Conservation (phyloP, 371 early-diverging fungal species). For the Cokeromyces recurvatus region DNA sequence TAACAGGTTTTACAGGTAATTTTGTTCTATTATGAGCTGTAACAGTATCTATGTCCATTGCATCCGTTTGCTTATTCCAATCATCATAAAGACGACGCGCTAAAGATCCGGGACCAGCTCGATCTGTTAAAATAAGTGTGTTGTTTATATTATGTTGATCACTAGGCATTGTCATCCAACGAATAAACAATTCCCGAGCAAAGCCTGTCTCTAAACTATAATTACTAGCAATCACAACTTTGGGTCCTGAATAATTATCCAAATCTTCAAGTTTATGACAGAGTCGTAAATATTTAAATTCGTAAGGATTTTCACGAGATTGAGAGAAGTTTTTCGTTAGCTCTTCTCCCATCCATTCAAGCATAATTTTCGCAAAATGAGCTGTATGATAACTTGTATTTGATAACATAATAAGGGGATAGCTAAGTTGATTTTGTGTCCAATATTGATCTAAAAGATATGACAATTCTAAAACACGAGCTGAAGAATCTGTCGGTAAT, state of each 20-base stretch:
- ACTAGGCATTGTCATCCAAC: conserved; percentile 50
- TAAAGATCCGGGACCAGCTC: conserved; percentile 70
- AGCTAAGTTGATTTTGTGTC: conserved; percentile 59
- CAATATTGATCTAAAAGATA: conserved; percentile 87
- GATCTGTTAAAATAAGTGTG: conserved; percentile 73
- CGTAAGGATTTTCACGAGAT: conserved; percentile 83
- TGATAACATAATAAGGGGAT: conserved; percentile 76
- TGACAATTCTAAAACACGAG: conserved; percentile 90
- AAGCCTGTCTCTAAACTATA: conserved; percentile 78
- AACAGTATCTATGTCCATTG: neutral
- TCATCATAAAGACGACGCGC: conserved; percentile 67
- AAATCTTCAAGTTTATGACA: conserved; percentile 72
- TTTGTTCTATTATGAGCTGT: conserved; percentile 5
- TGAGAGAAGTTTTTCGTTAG: conserved; percentile 67
- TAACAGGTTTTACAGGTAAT: conserved; percentile 35
- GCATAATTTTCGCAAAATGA: conserved; percentile 83
- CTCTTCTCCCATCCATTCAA: conserved; percentile 95
- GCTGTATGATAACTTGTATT: conserved; percentile 71
- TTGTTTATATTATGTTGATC: conserved; percentile 28
- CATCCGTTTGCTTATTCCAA: conserved; percentile 47
- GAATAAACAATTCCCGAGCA: conserved; percentile 72
- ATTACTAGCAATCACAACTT: conserved; percentile 81
- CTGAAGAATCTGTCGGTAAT: conserved; percentile 86
- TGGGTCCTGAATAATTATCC: conserved; percentile 64
- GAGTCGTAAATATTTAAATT: conserved; percentile 73